Evolutionary conservation across 2,329 filamentous ascomycete genomes (phyloP).

Genomic region (Teratosphaeria pseudoeucalypti): DNA sequence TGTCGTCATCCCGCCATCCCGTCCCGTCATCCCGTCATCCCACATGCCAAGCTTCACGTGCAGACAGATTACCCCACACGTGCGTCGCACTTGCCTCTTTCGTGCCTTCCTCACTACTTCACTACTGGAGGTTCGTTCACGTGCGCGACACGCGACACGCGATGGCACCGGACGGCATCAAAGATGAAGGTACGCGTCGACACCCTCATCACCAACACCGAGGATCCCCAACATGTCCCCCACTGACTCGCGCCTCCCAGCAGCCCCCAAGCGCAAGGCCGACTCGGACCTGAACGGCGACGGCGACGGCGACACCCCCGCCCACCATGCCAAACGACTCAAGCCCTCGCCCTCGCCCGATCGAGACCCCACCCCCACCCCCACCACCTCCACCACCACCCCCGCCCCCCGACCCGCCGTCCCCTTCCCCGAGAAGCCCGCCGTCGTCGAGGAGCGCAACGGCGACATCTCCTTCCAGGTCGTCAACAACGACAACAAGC

Average conservation of each 20-base stretch:
- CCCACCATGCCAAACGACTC: conserved; percentile 52
- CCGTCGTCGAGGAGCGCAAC: conserved; percentile 84
- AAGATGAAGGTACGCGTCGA: neutral
- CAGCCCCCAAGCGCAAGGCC: conserved; percentile 57
- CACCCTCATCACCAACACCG: neutral
- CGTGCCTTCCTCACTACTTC: neutral
- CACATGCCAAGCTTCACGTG: neutral
- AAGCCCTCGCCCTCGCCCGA: conserved; percentile 37
- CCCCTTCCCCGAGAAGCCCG: conserved; percentile 86
- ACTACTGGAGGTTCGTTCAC: neutral
- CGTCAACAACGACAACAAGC: conserved; percentile 87
- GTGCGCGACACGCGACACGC: neutral
- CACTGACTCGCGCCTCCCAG: neutral
- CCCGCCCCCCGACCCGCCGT: conserved; percentile 42
- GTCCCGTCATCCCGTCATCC: neutral
- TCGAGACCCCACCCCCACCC: no score
- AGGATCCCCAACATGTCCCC: neutral
- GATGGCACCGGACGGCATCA: neutral
- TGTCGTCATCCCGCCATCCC: no score
- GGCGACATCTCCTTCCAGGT: conserved; percentile 95
- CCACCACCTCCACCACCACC: neutral
- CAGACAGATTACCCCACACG: neutral
- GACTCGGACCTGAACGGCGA: conserved; percentile 49
- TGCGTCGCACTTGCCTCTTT: neutral
- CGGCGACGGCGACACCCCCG: neutral